Percentiles rank a stretch among this genome's conserved stretches.
phyloP scores from a whole-genome alignment of 805 yeast genomes.

The Spathaspora hagerdaliae region DNA sequence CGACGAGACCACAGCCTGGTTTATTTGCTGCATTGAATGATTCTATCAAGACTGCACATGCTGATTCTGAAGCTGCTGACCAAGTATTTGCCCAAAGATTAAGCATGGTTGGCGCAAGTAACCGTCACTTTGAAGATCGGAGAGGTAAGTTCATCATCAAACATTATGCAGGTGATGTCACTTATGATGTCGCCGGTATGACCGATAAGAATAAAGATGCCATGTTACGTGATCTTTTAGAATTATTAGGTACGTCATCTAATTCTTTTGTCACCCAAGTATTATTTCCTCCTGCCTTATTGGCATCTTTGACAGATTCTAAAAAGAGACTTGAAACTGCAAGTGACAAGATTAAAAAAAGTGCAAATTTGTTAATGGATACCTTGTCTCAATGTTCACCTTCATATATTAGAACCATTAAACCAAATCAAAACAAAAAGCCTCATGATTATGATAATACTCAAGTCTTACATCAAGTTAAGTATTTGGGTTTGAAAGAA shows the following conservation, averaged over 20 bases:
- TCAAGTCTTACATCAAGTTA: conserved; percentile 92
- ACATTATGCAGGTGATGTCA: conserved; percentile 98
- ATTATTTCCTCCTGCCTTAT: conserved; percentile 37
- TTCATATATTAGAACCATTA: conserved; percentile 94
- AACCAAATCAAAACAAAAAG: conserved; percentile 90
- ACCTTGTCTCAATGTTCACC: conserved; percentile 91
- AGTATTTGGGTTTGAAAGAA: conserved; percentile 92
- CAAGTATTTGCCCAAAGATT: conserved; percentile 92
- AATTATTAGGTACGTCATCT: conserved; percentile 66
- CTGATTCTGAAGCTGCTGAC: conserved; percentile 94
- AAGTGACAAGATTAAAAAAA: conserved; percentile 85
- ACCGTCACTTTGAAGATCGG: conserved; percentile 87
- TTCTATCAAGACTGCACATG: conserved; percentile 97
- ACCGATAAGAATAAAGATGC: conserved; percentile 97
- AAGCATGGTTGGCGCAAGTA: conserved; percentile 69
- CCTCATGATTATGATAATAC: conserved; percentile 85
- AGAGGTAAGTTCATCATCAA: conserved; percentile 82
- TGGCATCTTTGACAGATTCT: conserved; percentile 43
- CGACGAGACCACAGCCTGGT: conserved; percentile 87
- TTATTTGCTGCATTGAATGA: conserved; percentile 94
- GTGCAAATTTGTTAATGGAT: conserved; percentile 87
- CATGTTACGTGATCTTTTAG: conserved; percentile 81
- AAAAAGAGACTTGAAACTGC: conserved; percentile 92
- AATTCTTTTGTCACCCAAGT: conserved; percentile 64
- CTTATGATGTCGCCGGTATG: conserved; percentile 83